A percentile compares a stretch with the other conserved stretches of the same genome.
Conservation (phyloP, 2,329 filamentous ascomycete genomes). For the Thermothelomyces thermophilus region DNA sequence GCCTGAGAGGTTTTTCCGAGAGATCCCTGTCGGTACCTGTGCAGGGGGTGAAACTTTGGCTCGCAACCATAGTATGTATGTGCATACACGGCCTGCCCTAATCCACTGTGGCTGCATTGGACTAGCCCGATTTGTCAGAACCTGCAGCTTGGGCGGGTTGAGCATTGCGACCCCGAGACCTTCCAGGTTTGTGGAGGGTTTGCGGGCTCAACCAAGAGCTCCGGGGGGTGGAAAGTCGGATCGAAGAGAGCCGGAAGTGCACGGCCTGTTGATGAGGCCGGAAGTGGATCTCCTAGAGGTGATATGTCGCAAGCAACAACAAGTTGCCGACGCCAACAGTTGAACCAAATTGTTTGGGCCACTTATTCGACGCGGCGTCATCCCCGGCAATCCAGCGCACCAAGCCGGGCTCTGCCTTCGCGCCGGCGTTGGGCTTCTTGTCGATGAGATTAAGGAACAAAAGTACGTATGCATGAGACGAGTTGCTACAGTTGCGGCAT, state of each 20-base stretch:
- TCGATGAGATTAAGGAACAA: conserved; percentile 9
- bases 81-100: no score
- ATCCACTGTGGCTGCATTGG: no score
- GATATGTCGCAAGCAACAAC: background rate
- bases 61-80: no score
- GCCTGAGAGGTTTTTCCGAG: no score
- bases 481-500: background rate
- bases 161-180: conserved; percentile 7
- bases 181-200: conserved; percentile 5
- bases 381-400: background rate
- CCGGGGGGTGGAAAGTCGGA: background rate
- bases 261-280: background rate
- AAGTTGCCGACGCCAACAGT: background rate
- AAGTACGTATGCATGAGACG: conserved; percentile 1
- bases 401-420: conserved; percentile 9
- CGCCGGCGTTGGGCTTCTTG: background rate
- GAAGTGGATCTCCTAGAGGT: no score
- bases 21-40: no score
- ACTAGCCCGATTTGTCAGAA: conserved; percentile 15
- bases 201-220: background rate
- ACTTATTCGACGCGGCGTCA: no score
- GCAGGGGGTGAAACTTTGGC: no score
- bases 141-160: conserved; percentile 12
- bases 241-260: conserved; percentile 5
- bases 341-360: no score